Conservation (phyloP, 169 alveolate genomes). For the Cryptosporidium sp. region DNA sequence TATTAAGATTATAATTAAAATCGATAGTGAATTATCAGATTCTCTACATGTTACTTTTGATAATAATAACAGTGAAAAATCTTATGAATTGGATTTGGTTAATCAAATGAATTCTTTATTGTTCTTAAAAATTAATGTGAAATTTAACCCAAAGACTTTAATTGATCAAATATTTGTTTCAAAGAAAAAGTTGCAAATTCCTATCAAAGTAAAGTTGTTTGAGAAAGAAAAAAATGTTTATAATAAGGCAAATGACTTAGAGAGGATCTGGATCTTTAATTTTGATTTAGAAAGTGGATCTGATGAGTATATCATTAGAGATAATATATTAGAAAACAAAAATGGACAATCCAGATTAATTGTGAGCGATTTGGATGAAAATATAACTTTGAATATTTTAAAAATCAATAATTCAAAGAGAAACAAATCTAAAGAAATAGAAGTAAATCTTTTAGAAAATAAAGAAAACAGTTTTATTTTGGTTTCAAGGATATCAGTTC, state of each 20-base stretch:
- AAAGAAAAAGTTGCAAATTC: neutral
- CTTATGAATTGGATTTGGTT: neutral
- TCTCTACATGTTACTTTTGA: neutral
- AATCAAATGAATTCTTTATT: neutral
- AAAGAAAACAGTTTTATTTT: neutral
- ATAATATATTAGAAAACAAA: neutral
- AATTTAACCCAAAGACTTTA: neutral
- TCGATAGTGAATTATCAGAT: neutral
- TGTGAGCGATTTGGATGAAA: neutral
- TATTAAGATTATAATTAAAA: neutral
- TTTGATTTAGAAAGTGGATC: neutral
- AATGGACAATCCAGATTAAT: neutral
- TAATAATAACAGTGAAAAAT: neutral
- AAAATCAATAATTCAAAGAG: neutral
- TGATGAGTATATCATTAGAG: neutral
- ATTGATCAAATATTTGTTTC: neutral
- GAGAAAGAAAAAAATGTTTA: neutral
- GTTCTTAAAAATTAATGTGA: neutral
- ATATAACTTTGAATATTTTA: neutral
- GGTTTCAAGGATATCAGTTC: neutral
- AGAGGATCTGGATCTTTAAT: neutral
- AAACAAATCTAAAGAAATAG: neutral
- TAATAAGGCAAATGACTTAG: neutral
- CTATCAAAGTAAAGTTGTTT: neutral
- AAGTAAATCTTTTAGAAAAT: neutral